phyloP scores from a whole-genome alignment of 768 basidiomycete species.

The Termitomyces sp. region DNA sequence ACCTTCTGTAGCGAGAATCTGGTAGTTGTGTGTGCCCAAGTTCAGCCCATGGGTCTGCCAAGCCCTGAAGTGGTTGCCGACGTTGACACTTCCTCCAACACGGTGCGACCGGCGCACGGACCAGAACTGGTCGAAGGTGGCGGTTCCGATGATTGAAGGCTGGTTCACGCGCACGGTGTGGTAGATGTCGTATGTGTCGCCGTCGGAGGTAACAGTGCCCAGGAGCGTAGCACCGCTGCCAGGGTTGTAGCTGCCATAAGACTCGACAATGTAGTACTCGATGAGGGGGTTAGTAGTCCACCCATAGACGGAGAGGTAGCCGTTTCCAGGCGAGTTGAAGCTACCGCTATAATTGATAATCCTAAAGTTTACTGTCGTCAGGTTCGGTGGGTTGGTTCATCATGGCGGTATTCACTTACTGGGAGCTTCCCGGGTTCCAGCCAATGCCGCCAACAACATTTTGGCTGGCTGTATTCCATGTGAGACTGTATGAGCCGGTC shows the following conservation, averaged over 20 bases:
- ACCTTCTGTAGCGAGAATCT: slow-evolving; percentile 43
- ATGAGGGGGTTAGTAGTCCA: slow-evolving; percentile 40
- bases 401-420: slow-evolving; percentile 11
- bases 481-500: slow-evolving; percentile 25
- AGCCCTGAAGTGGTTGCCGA: slow-evolving; percentile 36
- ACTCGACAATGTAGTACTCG: slow-evolving; percentile 43
- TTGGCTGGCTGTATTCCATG: slow-evolving; percentile 23
- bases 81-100: slow-evolving; percentile 28
- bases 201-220: slow-evolving; percentile 36
- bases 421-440: slow-evolving; percentile 30
- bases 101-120: slow-evolving; percentile 33
- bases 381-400: too few relatives aligned
- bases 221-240: slow-evolving; percentile 22
- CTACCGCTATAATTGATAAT: slow-evolving; percentile 30
- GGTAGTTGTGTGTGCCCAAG: slow-evolving; percentile 35
- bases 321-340: slow-evolving; percentile 32
- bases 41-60: slow-evolving; percentile 33
- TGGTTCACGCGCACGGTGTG: slow-evolving; percentile 28
- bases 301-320: slow-evolving; percentile 39
- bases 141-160: slow-evolving; percentile 38
- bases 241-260: slow-evolving; percentile 36
- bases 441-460: slow-evolving; percentile 35
- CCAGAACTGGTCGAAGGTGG: slow-evolving; percentile 43
- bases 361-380: slow-evolving; percentile 13
- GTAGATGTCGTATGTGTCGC: slow-evolving; percentile 37